phyloP scores from a whole-genome alignment of 2,329 filamentous ascomycete species.

The Corniculantispora saksenae region DNA sequence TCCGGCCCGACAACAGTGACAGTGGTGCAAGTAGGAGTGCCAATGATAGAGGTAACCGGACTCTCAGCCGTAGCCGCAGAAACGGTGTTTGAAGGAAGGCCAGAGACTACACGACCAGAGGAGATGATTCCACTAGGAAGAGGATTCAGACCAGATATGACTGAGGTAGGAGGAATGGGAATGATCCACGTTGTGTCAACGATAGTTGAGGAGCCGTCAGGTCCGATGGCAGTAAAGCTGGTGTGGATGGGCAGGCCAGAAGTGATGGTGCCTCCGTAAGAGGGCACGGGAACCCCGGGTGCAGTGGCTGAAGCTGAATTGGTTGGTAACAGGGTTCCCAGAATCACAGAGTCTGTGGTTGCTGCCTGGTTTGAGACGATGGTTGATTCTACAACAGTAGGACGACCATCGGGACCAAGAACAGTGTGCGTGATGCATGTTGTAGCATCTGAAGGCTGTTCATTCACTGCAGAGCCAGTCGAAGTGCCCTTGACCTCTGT shows the following conservation, averaged over 20 bases:
- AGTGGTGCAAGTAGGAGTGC: slow-evolving; percentile 31
- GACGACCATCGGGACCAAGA: slow-evolving; percentile 34
- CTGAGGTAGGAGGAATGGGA: slow-evolving; percentile 22
- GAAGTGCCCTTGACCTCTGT: slow-evolving; percentile 1
- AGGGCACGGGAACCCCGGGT: slow-evolving; percentile 1
- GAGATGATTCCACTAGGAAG: background rate
- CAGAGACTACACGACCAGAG: slow-evolving; percentile 4
- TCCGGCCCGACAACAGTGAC: slow-evolving; percentile 32
- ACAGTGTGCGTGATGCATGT: slow-evolving; percentile 32
- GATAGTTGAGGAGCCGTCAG: slow-evolving; percentile 32
- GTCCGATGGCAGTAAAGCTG: slow-evolving; percentile 32
- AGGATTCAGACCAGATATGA: slow-evolving; percentile 18
- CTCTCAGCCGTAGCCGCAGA: background rate
- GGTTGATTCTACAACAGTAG: slow-evolving; percentile 38
- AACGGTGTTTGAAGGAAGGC: background rate
- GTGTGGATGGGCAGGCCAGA: slow-evolving; percentile 23
- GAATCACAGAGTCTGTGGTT: slow-evolving; percentile 6
- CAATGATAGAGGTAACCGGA: background rate
- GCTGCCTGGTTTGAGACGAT: slow-evolving; percentile 28
- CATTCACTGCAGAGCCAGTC: background rate
- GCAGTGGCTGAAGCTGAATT: slow-evolving; percentile 5
- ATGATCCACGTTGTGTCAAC: slow-evolving; percentile 30
- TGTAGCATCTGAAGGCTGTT: slow-evolving; percentile 19
- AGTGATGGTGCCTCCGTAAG: background rate
- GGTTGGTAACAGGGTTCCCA: background rate